A percentile compares a stretch with the other conserved stretches of the same genome.
Evolutionary conservation across 2,329 filamentous ascomycete genomes (phyloP).

Genomic region (Xylariaceae sp.): DNA sequence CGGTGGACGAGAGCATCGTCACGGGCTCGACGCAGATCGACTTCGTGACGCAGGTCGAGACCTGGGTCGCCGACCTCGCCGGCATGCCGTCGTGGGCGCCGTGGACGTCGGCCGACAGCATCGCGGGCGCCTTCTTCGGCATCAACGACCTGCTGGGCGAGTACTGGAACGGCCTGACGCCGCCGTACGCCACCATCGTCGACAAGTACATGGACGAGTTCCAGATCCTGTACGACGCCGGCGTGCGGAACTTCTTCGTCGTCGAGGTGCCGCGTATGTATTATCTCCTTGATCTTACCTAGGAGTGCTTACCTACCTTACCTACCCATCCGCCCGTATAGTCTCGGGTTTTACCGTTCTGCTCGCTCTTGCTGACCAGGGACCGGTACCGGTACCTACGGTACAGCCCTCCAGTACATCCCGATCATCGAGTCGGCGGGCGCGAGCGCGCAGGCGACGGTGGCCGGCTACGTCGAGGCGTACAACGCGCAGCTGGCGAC

Average conservation of each 20-base stretch:
- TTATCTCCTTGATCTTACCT: background rate
- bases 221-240: conserved; percentile 2
- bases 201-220: conserved; percentile 1
- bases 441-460: conserved; percentile 1
- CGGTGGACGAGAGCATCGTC: conserved; percentile 3
- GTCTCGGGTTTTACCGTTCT: background rate
- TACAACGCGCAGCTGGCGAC: conserved; percentile 1
- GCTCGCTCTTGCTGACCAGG: background rate
- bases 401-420: conserved; percentile 1
- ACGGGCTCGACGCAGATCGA: conserved; percentile 2
- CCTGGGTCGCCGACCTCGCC: background rate
- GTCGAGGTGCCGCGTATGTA: conserved; percentile 2
- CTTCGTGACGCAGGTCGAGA: conserved; percentile 2
- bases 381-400: too few relatives aligned
- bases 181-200: conserved; percentile 1
- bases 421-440: too few relatives aligned
- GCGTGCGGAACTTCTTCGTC: conserved; percentile 4
- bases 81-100: conserved; percentile 1
- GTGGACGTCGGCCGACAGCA: background rate
- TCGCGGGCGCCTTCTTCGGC: conserved; percentile 4
- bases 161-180: conserved; percentile 1
- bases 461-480: background rate
- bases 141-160: conserved; percentile 3
- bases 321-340: background rate
- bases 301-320: background rate